Conservation (phyloP, 352 stramenopile genomes). For the Pythium pyrilobum region DNA sequence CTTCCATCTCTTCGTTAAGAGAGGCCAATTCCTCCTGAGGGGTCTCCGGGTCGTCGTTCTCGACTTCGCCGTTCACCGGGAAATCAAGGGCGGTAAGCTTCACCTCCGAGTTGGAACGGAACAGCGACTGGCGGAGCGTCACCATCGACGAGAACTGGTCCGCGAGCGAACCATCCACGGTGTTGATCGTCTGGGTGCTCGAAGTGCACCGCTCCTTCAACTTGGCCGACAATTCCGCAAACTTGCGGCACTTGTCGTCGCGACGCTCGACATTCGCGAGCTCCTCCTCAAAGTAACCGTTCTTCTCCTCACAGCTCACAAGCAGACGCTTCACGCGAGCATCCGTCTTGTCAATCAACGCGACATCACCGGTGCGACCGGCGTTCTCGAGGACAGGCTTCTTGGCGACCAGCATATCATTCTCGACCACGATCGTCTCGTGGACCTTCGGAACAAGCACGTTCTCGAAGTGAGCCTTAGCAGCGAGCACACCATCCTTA, state of each 20-base stretch:
- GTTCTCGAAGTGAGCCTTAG: constrained; percentile 64
- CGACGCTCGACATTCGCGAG: constrained; percentile 70
- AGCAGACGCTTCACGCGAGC: constrained; percentile 62
- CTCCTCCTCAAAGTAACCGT: constrained; percentile 68
- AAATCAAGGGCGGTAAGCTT: constrained; percentile 17
- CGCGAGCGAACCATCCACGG: constrained; percentile 60
- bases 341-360: constrained; percentile 70
- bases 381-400: constrained; percentile 58
- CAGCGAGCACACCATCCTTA: constrained; percentile 56
- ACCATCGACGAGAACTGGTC: constrained; percentile 83
- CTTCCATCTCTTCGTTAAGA: constrained; percentile 74
- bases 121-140: constrained; percentile 57
- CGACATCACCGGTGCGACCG: constrained; percentile 49
- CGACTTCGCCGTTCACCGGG: constrained; percentile 1
- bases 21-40: constrained; percentile 28
- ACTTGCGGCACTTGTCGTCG: constrained; percentile 70
- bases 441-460: constrained; percentile 73
- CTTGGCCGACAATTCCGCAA: constrained; percentile 60
- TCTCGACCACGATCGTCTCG: constrained; percentile 57
- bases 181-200: constrained; percentile 78
- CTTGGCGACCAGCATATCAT: constrained; percentile 82
- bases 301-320: constrained; percentile 66
- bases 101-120: constrained; percentile 27
- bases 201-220: constrained; percentile 73
- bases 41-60: constrained; percentile 17